Evolutionary conservation across 495 filamentous ascomycete genomes (phyloP).

Genomic region (Neurospora africana): DNA sequence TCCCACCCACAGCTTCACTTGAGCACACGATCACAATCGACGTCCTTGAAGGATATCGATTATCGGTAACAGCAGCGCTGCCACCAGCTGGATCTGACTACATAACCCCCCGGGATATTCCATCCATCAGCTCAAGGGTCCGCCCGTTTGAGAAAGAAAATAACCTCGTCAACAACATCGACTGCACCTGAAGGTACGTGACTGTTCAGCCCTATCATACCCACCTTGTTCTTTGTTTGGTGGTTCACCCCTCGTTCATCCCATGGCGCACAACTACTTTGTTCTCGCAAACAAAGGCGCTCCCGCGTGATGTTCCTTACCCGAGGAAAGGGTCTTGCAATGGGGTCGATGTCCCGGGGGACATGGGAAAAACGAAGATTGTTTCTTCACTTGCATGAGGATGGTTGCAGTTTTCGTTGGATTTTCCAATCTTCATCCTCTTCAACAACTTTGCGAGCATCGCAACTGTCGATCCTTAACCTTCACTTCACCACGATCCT

Average conservation of each 20-base stretch:
- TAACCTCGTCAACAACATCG: neutral
- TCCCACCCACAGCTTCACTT: constrained; percentile 18
- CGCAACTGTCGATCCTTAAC: neutral
- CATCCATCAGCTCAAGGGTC: neutral
- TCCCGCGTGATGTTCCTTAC: neutral
- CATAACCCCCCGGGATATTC: constrained; percentile 3
- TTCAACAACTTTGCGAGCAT: neutral
- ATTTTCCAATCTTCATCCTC: neutral
- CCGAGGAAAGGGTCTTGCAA: neutral
- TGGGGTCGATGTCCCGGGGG: neutral
- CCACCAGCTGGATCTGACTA: constrained; percentile 30
- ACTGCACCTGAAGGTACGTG: neutral
- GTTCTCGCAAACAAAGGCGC: neutral
- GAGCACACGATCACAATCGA: constrained; percentile 15
- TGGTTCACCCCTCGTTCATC: neutral
- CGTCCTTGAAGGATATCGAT: constrained; percentile 27
- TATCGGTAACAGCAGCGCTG: constrained; percentile 24
- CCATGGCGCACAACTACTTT: neutral
- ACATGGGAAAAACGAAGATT: neutral
- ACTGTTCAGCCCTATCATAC: neutral
- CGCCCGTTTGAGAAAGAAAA: neutral
- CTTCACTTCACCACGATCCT: neutral
- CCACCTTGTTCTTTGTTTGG: neutral
- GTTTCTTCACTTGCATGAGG: neutral
- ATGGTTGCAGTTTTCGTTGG: neutral